Conservation (phyloP, 176 grass and related monocot genomes). For the Oryza meridionalis region DNA sequence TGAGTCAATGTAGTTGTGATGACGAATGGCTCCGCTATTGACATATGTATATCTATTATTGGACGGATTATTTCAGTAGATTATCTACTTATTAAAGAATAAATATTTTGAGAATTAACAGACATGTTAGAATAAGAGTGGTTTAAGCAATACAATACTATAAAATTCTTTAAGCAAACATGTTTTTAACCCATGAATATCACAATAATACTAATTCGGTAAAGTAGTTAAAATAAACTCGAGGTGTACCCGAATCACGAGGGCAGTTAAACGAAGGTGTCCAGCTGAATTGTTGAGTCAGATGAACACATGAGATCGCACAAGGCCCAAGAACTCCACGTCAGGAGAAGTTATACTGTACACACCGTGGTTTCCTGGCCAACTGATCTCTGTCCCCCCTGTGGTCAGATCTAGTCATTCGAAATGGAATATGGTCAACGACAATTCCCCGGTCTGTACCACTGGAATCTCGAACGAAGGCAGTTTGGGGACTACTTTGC, state of each 20-base stretch:
- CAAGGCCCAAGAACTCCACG: neutral
- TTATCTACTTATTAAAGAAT: no score
- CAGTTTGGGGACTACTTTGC: conserved; percentile 19
- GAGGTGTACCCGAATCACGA: neutral
- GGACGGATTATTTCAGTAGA: no score
- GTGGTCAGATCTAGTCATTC: neutral
- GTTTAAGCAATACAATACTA: no score
- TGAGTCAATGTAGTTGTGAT: no score
- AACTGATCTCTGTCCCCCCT: neutral
- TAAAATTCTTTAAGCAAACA: no score
- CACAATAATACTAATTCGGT: no score
- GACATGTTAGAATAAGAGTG: no score
- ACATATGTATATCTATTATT: no score
- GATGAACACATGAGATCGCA: neutral
- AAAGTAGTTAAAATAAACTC: no score
- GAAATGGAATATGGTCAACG: conserved; percentile 28
- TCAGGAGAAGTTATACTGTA: neutral
- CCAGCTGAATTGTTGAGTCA: neutral
- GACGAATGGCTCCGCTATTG: no score
- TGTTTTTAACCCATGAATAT: no score
- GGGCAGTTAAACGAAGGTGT: neutral
- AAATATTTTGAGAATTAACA: no score
- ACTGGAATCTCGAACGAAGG: conserved; percentile 32
- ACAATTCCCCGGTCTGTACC: neutral
- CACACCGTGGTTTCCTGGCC: neutral